phyloP scores from a whole-genome alignment of 2,329 filamentous ascomycete species.

The Botrytis hyacinthi region DNA sequence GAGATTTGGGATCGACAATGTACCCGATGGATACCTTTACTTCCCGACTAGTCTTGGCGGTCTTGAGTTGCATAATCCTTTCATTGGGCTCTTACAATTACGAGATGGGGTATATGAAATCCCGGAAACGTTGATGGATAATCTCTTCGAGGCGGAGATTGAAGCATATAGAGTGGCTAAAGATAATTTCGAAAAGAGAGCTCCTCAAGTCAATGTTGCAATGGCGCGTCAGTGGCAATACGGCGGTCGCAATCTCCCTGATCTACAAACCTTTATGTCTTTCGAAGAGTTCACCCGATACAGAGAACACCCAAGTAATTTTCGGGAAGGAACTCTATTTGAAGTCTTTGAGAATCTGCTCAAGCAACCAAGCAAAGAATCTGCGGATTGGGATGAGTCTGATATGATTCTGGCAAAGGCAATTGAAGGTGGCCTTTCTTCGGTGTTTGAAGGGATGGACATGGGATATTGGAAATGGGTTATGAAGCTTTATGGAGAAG shows the following conservation, averaged over 20 bases:
- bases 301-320: conserved; percentile 37
- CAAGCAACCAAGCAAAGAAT: conserved; percentile 33
- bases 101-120: conserved; percentile 32
- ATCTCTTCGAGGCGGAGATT: conserved; percentile 38
- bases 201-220: not conserved
- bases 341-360: conserved; percentile 32
- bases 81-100: conserved; percentile 41
- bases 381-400: conserved; percentile 30
- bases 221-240: not conserved
- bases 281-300: conserved; percentile 43
- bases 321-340: conserved; percentile 32
- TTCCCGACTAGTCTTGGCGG: conserved; percentile 44
- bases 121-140: conserved; percentile 33
- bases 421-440: conserved; percentile 5
- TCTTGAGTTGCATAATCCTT: conserved; percentile 43
- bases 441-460: conserved; percentile 15
- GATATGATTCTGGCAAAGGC: conserved; percentile 19
- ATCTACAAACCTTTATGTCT: conserved; percentile 39
- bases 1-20: conserved; percentile 45
- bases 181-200: conserved; percentile 36
- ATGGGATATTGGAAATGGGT: conserved; percentile 43
- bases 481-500: conserved; percentile 41
- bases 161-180: conserved; percentile 40
- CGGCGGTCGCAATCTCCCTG: not conserved
- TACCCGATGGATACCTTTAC: conserved; percentile 45